Evolutionary conservation across 805 yeast species (phyloP).

Genomic region (Scheffersomyces coipomensis): DNA sequence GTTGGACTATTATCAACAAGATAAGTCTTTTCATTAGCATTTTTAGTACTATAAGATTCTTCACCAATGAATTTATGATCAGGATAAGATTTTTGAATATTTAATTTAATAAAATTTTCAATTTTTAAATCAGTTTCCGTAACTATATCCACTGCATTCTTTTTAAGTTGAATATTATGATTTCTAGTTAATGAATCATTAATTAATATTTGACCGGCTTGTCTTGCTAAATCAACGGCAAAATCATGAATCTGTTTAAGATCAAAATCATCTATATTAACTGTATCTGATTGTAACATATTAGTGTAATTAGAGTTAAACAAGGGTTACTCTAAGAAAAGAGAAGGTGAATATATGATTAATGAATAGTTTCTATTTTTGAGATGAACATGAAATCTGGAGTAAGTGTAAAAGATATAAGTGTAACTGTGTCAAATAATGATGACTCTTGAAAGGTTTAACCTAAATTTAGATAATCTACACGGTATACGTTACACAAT

Average conservation of each 20-base stretch:
- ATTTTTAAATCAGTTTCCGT: constrained; percentile 12
- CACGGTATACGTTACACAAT: too few relatives aligned
- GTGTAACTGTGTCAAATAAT: too few relatives aligned
- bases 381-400: too few relatives aligned
- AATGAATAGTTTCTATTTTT: too few relatives aligned
- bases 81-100: constrained; percentile 7
- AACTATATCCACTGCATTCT: constrained; percentile 13
- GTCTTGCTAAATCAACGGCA: constrained; percentile 11
- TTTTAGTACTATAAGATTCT: constrained; percentile 12
- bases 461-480: too few relatives aligned
- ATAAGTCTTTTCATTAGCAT: constrained; percentile 7
- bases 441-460: too few relatives aligned
- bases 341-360: too few relatives aligned
- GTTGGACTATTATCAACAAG: constrained; percentile 11
- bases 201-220: constrained; percentile 10
- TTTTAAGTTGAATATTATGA: constrained; percentile 7
- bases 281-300: not conserved
- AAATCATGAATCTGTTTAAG: constrained; percentile 9
- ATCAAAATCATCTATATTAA: not conserved
- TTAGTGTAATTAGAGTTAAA: not conserved
- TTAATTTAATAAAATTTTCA: constrained; percentile 9
- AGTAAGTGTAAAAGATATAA: too few relatives aligned
- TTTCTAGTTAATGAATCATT: constrained; percentile 5
- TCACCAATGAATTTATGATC: constrained; percentile 13
- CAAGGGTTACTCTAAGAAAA: too few relatives aligned